A percentile compares a stretch with the other conserved stretches of the same genome.
Evolutionary conservation across 805 yeast species (phyloP).

Genomic region (Saccharomycopsis vini): DNA sequence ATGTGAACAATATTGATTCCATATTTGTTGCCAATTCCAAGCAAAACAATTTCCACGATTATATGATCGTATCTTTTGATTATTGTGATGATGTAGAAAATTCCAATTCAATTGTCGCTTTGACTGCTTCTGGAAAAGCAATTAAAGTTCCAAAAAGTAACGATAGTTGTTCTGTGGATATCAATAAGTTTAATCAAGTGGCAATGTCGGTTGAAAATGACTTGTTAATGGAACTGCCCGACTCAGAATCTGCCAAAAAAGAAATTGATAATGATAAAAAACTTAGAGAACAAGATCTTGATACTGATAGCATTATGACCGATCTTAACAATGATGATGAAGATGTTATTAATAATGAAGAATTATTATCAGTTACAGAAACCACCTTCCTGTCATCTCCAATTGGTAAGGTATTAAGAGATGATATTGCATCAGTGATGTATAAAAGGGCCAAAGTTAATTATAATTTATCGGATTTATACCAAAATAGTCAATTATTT

Average conservation of each 20-base stretch:
- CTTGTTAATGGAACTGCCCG: background rate
- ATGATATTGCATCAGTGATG: slow-evolving; percentile 69
- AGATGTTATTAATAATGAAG: background rate
- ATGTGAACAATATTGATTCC: slow-evolving; percentile 88
- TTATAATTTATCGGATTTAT: slow-evolving; percentile 54
- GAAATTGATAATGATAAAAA: slow-evolving; percentile 22
- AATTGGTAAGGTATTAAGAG: slow-evolving; percentile 38
- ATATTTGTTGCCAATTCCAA: slow-evolving; percentile 15
- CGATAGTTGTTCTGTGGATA: slow-evolving; percentile 4
- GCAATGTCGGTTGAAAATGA: slow-evolving; percentile 3
- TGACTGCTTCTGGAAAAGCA: slow-evolving; percentile 13
- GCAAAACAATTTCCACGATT: background rate
- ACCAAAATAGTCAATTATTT: slow-evolving; percentile 14
- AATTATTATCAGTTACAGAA: background rate
- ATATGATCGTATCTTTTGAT: slow-evolving; percentile 14
- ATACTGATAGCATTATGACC: slow-evolving; percentile 20
- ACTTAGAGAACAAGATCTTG: slow-evolving; percentile 10
- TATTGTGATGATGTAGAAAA: slow-evolving; percentile 5
- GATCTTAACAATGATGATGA: slow-evolving; percentile 22
- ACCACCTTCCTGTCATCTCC: slow-evolving; percentile 10
- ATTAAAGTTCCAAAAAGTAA: slow-evolving; percentile 8
- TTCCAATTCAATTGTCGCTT: slow-evolving; percentile 8
- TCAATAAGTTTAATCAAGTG: slow-evolving; percentile 12
- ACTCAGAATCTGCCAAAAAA: slow-evolving; percentile 1
- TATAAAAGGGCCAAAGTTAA: slow-evolving; percentile 63